Conservation (phyloP, 73 alveolate species). For the Tetrahymena borealis region DNA sequence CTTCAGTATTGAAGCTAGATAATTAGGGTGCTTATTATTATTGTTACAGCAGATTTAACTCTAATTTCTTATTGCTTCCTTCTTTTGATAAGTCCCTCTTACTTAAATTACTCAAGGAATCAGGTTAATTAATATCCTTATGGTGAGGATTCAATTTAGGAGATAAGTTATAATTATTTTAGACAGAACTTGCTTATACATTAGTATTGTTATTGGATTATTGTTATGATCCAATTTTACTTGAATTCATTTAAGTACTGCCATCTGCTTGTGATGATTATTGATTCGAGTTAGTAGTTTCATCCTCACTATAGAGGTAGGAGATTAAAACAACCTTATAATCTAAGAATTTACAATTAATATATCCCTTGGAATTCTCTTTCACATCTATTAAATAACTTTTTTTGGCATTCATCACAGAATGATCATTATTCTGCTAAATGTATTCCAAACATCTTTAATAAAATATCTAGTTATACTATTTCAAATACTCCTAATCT, state of each 20-base stretch:
- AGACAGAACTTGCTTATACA: background rate
- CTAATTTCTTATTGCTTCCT: background rate
- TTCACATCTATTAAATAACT: background rate
- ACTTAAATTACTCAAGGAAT: background rate
- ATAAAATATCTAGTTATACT: background rate
- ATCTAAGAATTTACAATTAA: background rate
- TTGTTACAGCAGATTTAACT: background rate
- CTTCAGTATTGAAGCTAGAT: background rate
- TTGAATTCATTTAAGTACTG: background rate
- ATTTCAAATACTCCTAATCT: background rate
- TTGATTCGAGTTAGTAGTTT: background rate
- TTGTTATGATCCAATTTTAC: background rate
- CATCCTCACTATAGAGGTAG: background rate
- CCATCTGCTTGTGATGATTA: background rate
- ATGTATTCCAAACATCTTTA: background rate
- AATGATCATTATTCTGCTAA: background rate
- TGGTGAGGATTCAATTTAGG: background rate
- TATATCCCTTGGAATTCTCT: background rate
- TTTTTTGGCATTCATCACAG: background rate
- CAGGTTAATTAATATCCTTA: background rate
- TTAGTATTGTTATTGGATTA: background rate
- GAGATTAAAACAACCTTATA: background rate
- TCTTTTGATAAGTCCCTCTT: background rate
- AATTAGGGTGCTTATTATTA: background rate
- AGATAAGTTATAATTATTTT: background rate